Conservation (phyloP, 2,329 filamentous ascomycete genomes). For the Pseudogymnoascus sp. region DNA sequence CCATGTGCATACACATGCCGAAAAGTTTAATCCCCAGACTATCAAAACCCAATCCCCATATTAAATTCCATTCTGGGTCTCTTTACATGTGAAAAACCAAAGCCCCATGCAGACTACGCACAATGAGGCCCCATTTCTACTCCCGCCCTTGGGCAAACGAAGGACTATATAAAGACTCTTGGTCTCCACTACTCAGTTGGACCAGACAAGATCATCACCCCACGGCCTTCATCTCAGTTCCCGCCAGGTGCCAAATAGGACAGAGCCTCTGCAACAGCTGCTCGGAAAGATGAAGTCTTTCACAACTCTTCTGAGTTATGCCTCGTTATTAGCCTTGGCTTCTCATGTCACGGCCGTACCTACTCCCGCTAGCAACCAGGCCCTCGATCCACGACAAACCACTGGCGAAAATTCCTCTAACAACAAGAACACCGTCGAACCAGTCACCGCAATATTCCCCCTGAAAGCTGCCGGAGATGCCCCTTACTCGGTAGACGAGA, state of each 20-base stretch:
- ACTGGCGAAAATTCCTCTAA: slow-evolving; percentile 10
- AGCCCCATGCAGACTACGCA: background rate
- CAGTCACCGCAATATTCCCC: slow-evolving; percentile 29
- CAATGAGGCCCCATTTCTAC: background rate
- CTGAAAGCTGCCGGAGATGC: slow-evolving; percentile 34
- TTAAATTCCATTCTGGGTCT: background rate
- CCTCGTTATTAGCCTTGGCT: background rate
- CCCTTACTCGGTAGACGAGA: slow-evolving; percentile 39
- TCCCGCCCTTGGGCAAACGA: background rate
- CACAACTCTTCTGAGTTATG: background rate
- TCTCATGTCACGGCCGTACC: background rate
- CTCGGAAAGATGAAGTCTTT: slow-evolving; percentile 1
- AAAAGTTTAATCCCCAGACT: background rate
- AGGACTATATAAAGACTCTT: background rate
- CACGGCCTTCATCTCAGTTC: background rate
- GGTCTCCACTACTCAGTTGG: background rate
- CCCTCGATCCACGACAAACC: background rate
- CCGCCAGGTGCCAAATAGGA: background rate
- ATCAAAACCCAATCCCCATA: slow-evolving; percentile 1
- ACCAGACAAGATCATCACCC: background rate
- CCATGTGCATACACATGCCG: background rate
- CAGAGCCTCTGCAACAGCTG: background rate
- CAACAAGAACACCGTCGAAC: slow-evolving; percentile 13
- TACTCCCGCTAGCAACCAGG: background rate
- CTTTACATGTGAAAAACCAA: background rate